phyloP scores from a whole-genome alignment of 1,139 yeast species.

The Citeromyces hawaiiensis region DNA sequence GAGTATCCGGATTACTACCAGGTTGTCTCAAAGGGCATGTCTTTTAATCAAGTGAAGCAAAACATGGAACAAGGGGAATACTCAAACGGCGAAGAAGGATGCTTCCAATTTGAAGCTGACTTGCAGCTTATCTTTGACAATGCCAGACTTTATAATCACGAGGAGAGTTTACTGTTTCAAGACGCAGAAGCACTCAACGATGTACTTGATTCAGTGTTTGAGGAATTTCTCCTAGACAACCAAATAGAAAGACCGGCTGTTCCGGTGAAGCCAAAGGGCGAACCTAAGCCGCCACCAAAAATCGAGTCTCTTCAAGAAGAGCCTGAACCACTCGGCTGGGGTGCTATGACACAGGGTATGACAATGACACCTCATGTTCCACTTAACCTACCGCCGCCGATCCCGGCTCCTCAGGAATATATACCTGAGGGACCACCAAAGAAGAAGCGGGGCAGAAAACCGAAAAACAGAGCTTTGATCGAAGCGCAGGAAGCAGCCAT shows the following conservation, averaged over 20 bases:
- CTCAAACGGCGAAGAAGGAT: slow-evolving; percentile 21
- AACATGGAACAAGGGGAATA: slow-evolving; percentile 29
- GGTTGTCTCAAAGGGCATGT: slow-evolving; percentile 41
- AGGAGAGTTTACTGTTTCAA: slow-evolving; percentile 38
- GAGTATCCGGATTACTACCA: slow-evolving; percentile 50
- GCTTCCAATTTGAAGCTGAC: slow-evolving; percentile 34
- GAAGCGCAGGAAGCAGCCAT: slow-evolving; percentile 8
- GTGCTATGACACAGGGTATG: not conserved
- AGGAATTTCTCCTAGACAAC: not conserved
- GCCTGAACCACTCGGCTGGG: not conserved
- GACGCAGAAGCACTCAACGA: slow-evolving; percentile 33
- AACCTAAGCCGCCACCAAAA: not conserved
- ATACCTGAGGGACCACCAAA: not conserved
- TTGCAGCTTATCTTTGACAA: slow-evolving; percentile 37
- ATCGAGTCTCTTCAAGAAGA: not conserved
- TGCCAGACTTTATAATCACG: slow-evolving; percentile 45
- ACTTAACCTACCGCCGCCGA: not conserved
- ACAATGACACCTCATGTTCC: not conserved
- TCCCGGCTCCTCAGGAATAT: not conserved
- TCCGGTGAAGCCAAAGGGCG: not conserved
- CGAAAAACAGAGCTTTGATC: slow-evolving; percentile 6
- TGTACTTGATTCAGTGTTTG: slow-evolving; percentile 5
- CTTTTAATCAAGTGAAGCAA: slow-evolving; percentile 31
- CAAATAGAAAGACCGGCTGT: not conserved
- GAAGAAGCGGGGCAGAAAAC: slow-evolving; percentile 7